Base-by-base conservation (phyloP, 2,329 filamentous ascomycete species). In the Botryotinia calthae region DNA sequence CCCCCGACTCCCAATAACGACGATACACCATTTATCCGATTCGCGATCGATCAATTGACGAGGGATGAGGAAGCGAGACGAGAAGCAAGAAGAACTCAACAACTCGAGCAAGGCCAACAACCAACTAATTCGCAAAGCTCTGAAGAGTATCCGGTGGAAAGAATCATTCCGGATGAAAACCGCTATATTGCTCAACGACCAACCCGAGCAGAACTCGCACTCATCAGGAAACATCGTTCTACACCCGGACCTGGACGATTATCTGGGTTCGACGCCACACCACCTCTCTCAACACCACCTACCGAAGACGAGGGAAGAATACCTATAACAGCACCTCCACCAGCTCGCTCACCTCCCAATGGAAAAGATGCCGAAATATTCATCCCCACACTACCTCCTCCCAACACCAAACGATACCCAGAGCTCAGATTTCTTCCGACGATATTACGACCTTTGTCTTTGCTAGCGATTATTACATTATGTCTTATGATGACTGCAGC, bases 41-140 rank as follows among this genome's bases (percentile, higher is more conserved):
- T 96, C 81, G 95, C 95, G 58, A 89, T 98, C 75, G 93, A 97
- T 76, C 93, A 95, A 75, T 84, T 98, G 77, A 97, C 94, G 9
- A 86, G 91, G 65, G 89, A 92, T 78, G 90, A 90, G 73, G 89
- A 93, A 74, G 85, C 89, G 9, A 83, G 85, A 83, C 61, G 59
- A 28, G 46, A 54, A 40, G 63, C 37, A 67, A 72, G 48, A 25
- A 72, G 37, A 9, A 85, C 73, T 86, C 61, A 66, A 42, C 63
- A 59, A 51, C 25, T 67, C 87, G 16, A 84, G 34, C 86, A 72
- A 84, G 85, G 71, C 31, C 72, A 71, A 46, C 37, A 58, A 83
- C 87, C 76, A 85, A 88, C 70, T 78, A 80, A 83, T 81, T 81
- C 70, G 63, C 82, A 56, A 37, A 75, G 82, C 72, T 82, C 82